Evolutionary conservation across 2,329 filamentous ascomycete species (phyloP).

Genomic region (Fusarium pseudoanthophilum): DNA sequence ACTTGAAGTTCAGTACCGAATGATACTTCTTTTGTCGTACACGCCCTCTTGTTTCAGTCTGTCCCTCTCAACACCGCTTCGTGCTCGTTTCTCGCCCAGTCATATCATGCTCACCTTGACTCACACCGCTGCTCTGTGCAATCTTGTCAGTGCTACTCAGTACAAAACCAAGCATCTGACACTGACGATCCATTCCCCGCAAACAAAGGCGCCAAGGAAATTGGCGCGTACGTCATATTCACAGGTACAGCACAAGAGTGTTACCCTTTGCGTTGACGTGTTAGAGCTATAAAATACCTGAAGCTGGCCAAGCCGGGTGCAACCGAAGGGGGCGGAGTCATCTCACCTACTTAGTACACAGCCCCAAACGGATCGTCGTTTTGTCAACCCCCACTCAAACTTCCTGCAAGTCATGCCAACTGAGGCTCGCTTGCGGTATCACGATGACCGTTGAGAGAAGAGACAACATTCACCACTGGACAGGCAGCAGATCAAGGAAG

Average conservation of each 20-base stretch:
- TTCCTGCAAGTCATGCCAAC: not conserved
- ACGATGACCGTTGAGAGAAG: not conserved
- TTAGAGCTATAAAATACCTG: not conserved
- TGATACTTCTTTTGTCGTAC: not conserved
- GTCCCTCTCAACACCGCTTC: not conserved
- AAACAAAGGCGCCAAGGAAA: not conserved
- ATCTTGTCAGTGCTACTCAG: not conserved
- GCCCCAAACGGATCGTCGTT: not conserved
- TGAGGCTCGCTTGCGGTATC: not conserved
- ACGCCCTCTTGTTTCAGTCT: not conserved
- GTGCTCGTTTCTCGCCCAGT: not conserved
- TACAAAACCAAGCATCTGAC: not conserved
- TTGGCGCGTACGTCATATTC: constrained; percentile 13
- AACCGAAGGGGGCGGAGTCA: constrained; percentile 3
- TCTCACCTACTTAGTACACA: not conserved
- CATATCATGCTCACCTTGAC: not conserved
- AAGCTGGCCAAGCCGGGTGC: not conserved
- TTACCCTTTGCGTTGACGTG: not conserved
- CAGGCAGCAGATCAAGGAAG: not conserved
- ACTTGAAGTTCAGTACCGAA: rapidly evolving
- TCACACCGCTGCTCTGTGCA: not conserved
- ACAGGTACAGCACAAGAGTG: not conserved
- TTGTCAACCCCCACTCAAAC: not conserved
- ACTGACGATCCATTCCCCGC: not conserved
- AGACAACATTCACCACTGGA: not conserved